Conservation (phyloP, 352 stramenopile species). For the Thalassiosira mediterranea region DNA sequence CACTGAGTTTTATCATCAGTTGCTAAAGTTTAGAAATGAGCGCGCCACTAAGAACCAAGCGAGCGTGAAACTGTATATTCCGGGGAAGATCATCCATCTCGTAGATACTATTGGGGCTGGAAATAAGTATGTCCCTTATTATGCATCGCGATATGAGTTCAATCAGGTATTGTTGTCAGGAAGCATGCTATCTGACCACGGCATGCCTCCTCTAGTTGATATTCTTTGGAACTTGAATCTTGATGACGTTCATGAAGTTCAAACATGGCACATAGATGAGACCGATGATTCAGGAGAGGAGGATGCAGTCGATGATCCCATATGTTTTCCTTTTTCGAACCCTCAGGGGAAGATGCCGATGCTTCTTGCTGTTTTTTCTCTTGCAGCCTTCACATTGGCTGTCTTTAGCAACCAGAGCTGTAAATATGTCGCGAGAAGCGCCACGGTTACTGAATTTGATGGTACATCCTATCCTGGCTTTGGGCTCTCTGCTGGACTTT, state of each 20-base stretch:
- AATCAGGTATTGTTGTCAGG: slow-evolving; percentile 53
- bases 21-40: slow-evolving; percentile 45
- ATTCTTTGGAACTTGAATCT: slow-evolving; percentile 48
- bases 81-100: slow-evolving; percentile 50
- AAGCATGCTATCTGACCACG: slow-evolving; percentile 47
- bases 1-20: slow-evolving; percentile 43
- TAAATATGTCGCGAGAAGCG: slow-evolving; percentile 33
- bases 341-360: slow-evolving; percentile 37
- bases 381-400: slow-evolving; percentile 22
- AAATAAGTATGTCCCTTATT: slow-evolving; percentile 54
- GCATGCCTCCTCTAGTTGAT: slow-evolving; percentile 30
- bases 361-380: slow-evolving; percentile 21
- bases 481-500: slow-evolving; percentile 30
- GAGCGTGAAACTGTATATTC: slow-evolving; percentile 49
- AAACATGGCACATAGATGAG: slow-evolving; percentile 10
- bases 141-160: slow-evolving; percentile 49
- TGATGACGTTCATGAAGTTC: slow-evolving; percentile 41
- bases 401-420: slow-evolving; percentile 33
- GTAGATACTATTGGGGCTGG: slow-evolving; percentile 48
- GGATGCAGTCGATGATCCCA: neutral
- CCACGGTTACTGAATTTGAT: slow-evolving; percentile 2
- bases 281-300: slow-evolving; percentile 19
- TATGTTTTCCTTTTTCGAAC: slow-evolving; percentile 45
- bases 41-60: slow-evolving; percentile 43
- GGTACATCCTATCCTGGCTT: slow-evolving; percentile 5